Evolutionary conservation across 1,284 basidiomycete genomes (phyloP).

Genomic region (Moniliophthora roreri): DNA sequence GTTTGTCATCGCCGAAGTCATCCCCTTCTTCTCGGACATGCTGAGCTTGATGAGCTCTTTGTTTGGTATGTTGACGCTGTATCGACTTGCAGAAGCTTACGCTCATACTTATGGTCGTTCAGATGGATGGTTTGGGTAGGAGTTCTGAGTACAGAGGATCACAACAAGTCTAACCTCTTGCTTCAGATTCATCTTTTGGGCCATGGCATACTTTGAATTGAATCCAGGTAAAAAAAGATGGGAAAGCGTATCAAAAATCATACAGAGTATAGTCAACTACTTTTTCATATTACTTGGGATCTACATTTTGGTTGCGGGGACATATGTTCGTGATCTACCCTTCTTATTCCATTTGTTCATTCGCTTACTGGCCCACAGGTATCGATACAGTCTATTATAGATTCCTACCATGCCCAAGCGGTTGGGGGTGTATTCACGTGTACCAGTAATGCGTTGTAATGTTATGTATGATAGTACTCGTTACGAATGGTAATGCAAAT

Average conservation of each 20-base stretch:
- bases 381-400: not conserved
- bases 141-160: not conserved
- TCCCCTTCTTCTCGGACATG: slow-evolving; percentile 51
- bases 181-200: slow-evolving; percentile 42
- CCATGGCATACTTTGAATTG: slow-evolving; percentile 43
- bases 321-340: slow-evolving; percentile 36
- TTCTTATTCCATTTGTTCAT: not conserved
- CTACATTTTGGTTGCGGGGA: slow-evolving; percentile 41
- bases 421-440: too few species aligned
- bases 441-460: too few species aligned
- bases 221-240: slow-evolving; percentile 37
- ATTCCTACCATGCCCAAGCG: too few species aligned
- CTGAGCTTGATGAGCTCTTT: slow-evolving; percentile 44
- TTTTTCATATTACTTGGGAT: slow-evolving; percentile 37
- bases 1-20: slow-evolving; percentile 57
- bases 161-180: not conserved
- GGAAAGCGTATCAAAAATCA: slow-evolving; percentile 30
- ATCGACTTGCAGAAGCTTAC: not conserved
- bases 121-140: slow-evolving; percentile 37
- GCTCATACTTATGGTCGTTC: not conserved
- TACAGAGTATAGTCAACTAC: slow-evolving; percentile 41
- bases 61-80: slow-evolving; percentile 34
- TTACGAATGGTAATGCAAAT: too few species aligned
- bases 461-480: too few species aligned
- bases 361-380: not conserved